These are phyloP conservation scores for Arachnomyces sp. DNA, from an alignment of 2,329 filamentous ascomycete species.

Conservation along the genomic window DNA sequence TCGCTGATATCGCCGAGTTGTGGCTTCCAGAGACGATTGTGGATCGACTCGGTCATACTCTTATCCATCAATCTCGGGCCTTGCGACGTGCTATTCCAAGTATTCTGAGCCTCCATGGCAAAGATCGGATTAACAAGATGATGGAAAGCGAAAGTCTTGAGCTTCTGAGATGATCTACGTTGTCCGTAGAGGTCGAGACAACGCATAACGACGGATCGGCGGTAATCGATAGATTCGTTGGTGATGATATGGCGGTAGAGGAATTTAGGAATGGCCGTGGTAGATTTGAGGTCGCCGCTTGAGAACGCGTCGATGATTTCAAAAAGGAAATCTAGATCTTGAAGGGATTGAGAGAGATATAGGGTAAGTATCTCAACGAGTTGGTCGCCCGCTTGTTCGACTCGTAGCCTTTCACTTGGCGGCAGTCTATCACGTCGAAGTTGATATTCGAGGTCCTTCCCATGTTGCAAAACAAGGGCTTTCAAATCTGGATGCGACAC, in stretches of 20 bases:
- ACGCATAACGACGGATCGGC: constrained; percentile 70
- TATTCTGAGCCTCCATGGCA: constrained; percentile 87
- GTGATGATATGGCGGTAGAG: constrained; percentile 79
- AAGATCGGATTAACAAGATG: constrained; percentile 93
- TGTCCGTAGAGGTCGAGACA: constrained; percentile 82
- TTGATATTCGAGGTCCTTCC: constrained; percentile 69
- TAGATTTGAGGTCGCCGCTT: constrained; percentile 68
- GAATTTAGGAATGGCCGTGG: constrained; percentile 67
- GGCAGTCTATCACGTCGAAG: constrained; percentile 63
- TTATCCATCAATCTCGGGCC: constrained; percentile 73
- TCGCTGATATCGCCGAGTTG: constrained; percentile 74
- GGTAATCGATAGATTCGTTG: constrained; percentile 76
- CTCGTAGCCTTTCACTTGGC: constrained; percentile 66
- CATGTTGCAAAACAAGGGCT: constrained; percentile 52
- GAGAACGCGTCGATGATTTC: constrained; percentile 77
- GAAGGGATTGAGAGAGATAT: constrained; percentile 64
- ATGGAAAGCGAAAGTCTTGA: constrained; percentile 86
- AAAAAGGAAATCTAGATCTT: constrained; percentile 76
- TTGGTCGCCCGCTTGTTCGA: constrained; percentile 82
- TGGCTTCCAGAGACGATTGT: constrained; percentile 88
- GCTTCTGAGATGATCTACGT: constrained; percentile 71
- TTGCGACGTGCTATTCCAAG: constrained; percentile 54
- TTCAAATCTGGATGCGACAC: constrained; percentile 50
- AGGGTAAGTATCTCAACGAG: constrained; percentile 77
- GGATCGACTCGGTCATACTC: constrained; percentile 78